These are phyloP conservation scores for Colletotrichum lindemuthianum DNA, from an alignment of 2,329 filamentous ascomycete species.

Conservation along the genomic window DNA sequence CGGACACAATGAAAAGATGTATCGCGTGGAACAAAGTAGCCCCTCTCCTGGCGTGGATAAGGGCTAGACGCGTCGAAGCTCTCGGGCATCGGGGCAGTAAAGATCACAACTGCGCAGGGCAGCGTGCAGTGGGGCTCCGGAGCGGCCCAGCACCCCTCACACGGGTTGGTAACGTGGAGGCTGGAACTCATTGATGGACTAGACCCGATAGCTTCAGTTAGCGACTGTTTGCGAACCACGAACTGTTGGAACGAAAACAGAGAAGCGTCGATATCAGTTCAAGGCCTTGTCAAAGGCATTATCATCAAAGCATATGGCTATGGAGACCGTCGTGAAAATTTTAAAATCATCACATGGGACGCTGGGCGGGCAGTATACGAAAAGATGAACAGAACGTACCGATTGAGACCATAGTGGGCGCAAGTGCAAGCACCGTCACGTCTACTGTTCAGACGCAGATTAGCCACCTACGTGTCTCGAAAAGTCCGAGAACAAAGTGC, in stretches of 20 bases:
- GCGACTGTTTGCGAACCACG: slow-evolving; percentile 18
- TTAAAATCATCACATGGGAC: slow-evolving; percentile 37
- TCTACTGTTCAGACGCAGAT: slow-evolving; percentile 2
- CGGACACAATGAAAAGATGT: slow-evolving; percentile 14
- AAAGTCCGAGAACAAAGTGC: slow-evolving; percentile 11
- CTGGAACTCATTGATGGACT: neutral
- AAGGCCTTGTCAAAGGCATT: slow-evolving; percentile 38
- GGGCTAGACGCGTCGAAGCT: too few species aligned
- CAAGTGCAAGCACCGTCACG: too few species aligned
- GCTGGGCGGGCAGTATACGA: neutral
- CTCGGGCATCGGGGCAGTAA: too few species aligned
- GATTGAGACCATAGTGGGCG: slow-evolving; percentile 1
- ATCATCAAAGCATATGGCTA: slow-evolving; percentile 39
- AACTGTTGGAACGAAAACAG: slow-evolving; percentile 13
- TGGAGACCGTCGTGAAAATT: slow-evolving; percentile 39
- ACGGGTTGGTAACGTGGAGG: too few species aligned
- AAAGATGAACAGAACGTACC: too few species aligned
- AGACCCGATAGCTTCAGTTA: slow-evolving; percentile 28
- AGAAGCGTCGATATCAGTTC: slow-evolving; percentile 36
- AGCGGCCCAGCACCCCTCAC: too few species aligned
- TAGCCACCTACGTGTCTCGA: slow-evolving; percentile 13
- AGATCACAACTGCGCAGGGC: too few species aligned
- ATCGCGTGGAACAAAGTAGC: neutral
- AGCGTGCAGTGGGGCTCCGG: too few species aligned
- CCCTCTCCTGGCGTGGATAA: too few species aligned